These are phyloP conservation scores for Obelidium mucronatum DNA, from an alignment of 192 early-diverging fungal species.

Conservation along the genomic window DNA sequence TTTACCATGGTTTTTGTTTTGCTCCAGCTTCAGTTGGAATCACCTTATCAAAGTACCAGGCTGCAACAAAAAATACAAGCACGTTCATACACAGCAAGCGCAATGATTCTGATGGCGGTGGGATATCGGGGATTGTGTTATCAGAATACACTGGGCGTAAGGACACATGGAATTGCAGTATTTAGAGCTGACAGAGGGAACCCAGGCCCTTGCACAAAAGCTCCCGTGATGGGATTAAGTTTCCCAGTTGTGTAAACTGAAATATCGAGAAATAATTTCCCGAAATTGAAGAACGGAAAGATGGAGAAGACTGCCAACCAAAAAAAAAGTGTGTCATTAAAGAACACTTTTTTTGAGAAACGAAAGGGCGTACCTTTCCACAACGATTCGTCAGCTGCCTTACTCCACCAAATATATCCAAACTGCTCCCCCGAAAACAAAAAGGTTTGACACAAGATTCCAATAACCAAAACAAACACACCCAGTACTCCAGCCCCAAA, in stretches of 20 bases:
- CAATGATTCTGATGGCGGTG: constrained; percentile 62
- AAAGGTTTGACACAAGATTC: constrained; percentile 63
- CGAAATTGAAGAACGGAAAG: constrained; percentile 50
- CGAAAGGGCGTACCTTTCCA: constrained; percentile 50
- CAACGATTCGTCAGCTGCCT: neutral
- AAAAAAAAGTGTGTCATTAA: neutral
- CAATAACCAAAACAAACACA: constrained; percentile 74
- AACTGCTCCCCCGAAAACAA: constrained; percentile 38
- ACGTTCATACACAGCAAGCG: constrained; percentile 65
- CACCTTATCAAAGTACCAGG: constrained; percentile 72
- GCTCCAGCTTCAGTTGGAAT: constrained; percentile 72
- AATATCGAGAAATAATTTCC: constrained; percentile 73
- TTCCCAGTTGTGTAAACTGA: constrained; percentile 52
- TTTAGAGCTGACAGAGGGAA: constrained; percentile 60
- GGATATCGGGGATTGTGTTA: constrained; percentile 52
- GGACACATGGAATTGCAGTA: constrained; percentile 45
- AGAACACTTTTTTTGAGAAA: constrained; percentile 41
- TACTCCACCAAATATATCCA: constrained; percentile 48
- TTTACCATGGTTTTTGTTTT: constrained; percentile 45
- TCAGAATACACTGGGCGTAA: constrained; percentile 56
- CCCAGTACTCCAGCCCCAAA: constrained; percentile 63
- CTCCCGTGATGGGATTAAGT: constrained; percentile 50
- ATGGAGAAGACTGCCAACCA: constrained; percentile 47
- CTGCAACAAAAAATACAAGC: neutral
- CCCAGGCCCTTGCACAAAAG: constrained; percentile 64